Conservation (phyloP, 2,329 filamentous ascomycete genomes). For the Chaetomiaceae sp. region DNA sequence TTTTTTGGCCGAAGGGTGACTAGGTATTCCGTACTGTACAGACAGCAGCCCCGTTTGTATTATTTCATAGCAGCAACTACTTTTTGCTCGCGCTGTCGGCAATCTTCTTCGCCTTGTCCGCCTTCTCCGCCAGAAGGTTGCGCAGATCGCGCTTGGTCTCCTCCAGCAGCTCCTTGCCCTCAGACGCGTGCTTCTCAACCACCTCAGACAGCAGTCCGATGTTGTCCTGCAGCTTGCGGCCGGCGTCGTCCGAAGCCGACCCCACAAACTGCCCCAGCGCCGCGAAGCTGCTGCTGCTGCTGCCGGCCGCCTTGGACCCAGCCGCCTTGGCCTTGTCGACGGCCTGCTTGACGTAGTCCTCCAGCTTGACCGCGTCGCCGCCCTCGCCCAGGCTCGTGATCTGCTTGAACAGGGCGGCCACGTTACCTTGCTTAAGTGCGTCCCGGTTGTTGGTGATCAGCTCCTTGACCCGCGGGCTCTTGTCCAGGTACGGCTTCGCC, state of each 20-base stretch:
- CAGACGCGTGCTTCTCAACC: conserved; percentile 60
- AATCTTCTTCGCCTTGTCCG: conserved; percentile 52
- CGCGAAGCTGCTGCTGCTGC: conserved; percentile 35
- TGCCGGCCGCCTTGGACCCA: conserved; percentile 26
- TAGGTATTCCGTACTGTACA: too few relatives aligned
- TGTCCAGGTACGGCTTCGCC: conserved; percentile 66
- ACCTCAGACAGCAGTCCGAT: conserved; percentile 58
- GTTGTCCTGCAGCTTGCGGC: conserved; percentile 59
- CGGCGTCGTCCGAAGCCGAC: conserved; percentile 54
- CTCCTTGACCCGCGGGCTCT: conserved; percentile 70
- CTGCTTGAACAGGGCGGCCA: conserved; percentile 56
- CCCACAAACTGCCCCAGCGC: conserved; percentile 55
- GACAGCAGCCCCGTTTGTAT: too few relatives aligned
- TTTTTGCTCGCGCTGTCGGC: conserved; percentile 30
- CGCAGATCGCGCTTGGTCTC: conserved; percentile 62
- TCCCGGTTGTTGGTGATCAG: conserved; percentile 65
- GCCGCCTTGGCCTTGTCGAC: conserved; percentile 50
- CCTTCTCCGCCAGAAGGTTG: conserved; percentile 57
- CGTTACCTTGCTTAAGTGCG: conserved; percentile 60
- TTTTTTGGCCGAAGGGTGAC: too few relatives aligned
- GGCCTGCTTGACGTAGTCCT: conserved; percentile 55
- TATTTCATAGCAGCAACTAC: background rate
- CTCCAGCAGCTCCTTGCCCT: conserved; percentile 63
- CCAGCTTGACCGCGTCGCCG: conserved; percentile 52
- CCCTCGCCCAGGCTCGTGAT: conserved; percentile 56